These are phyloP conservation scores for Sporobolomyces phaffii DNA, from an alignment of 768 basidiomycete species.

Conservation along the genomic window DNA sequence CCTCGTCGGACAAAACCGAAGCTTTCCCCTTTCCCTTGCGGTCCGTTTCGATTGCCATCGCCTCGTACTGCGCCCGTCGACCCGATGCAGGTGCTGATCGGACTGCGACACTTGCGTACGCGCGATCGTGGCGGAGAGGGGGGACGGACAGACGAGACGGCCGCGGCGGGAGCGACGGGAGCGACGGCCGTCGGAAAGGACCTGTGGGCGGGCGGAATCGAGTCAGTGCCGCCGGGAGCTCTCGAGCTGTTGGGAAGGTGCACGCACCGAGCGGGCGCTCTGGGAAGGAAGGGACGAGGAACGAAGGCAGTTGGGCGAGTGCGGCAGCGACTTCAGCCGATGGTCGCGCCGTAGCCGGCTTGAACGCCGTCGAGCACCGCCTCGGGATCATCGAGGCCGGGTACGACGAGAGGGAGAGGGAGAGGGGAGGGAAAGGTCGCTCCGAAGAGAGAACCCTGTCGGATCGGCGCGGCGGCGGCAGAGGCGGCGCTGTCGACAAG, in stretches of 20 bases:
- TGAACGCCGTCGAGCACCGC: background rate
- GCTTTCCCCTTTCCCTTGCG: background rate
- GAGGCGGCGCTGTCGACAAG: too few species aligned
- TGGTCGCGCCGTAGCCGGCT: background rate
- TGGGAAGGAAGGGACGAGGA: conserved; percentile 33
- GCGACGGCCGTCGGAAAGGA: background rate
- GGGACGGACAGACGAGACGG: background rate
- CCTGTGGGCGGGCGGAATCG: background rate
- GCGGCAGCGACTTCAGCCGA: conserved; percentile 1
- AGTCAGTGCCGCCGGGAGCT: too few species aligned
- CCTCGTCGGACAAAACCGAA: too few species aligned
- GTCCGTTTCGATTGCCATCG: background rate
- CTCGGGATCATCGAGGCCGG: background rate
- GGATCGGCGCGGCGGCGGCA: too few species aligned
- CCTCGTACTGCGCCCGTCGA: background rate
- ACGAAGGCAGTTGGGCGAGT: conserved; percentile 22
- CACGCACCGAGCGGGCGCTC: too few species aligned
- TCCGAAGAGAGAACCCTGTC: too few species aligned
- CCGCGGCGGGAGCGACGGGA: too few species aligned
- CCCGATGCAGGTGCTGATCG: background rate
- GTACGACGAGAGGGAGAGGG: background rate
- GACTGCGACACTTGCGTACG: background rate
- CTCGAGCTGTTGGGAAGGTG: too few species aligned
- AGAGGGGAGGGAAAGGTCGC: background rate
- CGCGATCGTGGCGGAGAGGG: background rate